A percentile compares a stretch with the other conserved stretches of the same genome.
These are phyloP conservation scores for Phytophthora pluvialis DNA, from an alignment of 352 stramenopile genomes.

Conservation along the genomic window DNA sequence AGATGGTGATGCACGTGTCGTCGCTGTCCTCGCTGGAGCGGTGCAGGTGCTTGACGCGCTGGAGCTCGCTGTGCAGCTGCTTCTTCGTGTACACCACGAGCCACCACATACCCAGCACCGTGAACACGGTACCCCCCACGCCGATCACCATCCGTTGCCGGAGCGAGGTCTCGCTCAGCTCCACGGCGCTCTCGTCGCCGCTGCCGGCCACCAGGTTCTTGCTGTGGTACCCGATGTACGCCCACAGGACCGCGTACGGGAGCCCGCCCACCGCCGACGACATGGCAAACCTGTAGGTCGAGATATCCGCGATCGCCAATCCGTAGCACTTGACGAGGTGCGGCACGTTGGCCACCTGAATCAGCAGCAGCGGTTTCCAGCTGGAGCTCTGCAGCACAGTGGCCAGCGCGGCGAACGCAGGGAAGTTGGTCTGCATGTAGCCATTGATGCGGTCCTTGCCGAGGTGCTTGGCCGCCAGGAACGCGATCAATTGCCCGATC, in stretches of 20 bases:
- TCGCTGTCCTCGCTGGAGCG: conserved; percentile 31
- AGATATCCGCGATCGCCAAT: conserved; percentile 71
- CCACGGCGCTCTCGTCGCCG: conserved; percentile 16
- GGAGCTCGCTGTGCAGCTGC: conserved; percentile 47
- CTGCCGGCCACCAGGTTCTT: conserved; percentile 45
- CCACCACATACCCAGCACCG: conserved; percentile 51
- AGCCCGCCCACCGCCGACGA: conserved; percentile 63
- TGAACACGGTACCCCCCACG: conserved; percentile 41
- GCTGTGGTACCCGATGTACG: conserved; percentile 68
- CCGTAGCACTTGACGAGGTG: conserved; percentile 80
- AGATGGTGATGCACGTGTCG: conserved; percentile 40
- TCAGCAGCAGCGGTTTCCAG: conserved; percentile 75
- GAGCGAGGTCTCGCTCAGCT: conserved; percentile 26
- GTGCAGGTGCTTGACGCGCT: conserved; percentile 40
- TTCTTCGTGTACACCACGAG: conserved; percentile 60
- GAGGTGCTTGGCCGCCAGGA: conserved; percentile 61
- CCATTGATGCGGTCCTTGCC: conserved; percentile 52
- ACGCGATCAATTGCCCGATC: conserved; percentile 65
- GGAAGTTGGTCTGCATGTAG: conserved; percentile 70
- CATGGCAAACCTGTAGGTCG: conserved; percentile 55
- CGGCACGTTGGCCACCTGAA: conserved; percentile 78
- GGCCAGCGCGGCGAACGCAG: conserved; percentile 53
- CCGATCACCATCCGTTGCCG: conserved; percentile 40
- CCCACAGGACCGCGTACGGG: conserved; percentile 65
- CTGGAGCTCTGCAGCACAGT: conserved; percentile 63